A percentile compares a stretch with the other conserved stretches of the same genome.
phyloP scores from a whole-genome alignment of 805 yeast species.

The Clavispora vitiphila region DNA sequence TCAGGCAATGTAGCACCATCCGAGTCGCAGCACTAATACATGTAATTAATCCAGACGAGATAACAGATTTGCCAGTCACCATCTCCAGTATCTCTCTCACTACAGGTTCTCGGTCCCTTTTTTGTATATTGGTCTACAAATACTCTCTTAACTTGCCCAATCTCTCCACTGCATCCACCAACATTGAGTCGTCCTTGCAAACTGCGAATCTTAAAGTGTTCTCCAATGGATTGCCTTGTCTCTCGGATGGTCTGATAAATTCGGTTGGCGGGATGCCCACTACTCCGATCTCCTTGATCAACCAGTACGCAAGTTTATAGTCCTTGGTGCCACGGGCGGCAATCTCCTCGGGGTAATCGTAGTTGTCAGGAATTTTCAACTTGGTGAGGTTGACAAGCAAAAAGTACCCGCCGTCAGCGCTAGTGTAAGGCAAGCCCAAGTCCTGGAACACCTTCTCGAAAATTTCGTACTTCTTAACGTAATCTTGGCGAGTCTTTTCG shows the following conservation, averaged over 20 bases:
- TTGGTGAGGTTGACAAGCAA: constrained; percentile 82
- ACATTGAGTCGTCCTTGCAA: constrained; percentile 81
- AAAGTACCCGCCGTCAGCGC: constrained; percentile 92
- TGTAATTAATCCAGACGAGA: too few species aligned
- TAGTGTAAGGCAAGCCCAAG: constrained; percentile 81
- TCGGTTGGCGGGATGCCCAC: constrained; percentile 98
- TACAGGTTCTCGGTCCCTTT: not conserved
- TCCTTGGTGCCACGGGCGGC: constrained; percentile 65
- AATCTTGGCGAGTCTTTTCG: constrained; percentile 60
- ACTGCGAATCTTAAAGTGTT: constrained; percentile 90
- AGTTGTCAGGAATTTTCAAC: constrained; percentile 71
- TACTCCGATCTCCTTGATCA: constrained; percentile 86
- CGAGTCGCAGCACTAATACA: too few species aligned
- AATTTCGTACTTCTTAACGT: constrained; percentile 65
- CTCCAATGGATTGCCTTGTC: constrained; percentile 65
- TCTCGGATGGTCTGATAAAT: constrained; percentile 65
- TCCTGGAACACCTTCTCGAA: constrained; percentile 80
- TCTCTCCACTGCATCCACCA: constrained; percentile 77
- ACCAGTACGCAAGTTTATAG: constrained; percentile 87
- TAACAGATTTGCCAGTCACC: too few species aligned
- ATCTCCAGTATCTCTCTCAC: not conserved
- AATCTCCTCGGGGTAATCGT: constrained; percentile 67
- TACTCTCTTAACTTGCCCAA: constrained; percentile 67
- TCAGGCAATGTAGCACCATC: too few species aligned
- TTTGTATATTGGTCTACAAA: constrained; percentile 15